A percentile compares a stretch with the other conserved stretches of the same genome.
phyloP scores from a whole-genome alignment of 148 eudicot species.

The Dianthus caryophyllus region DNA sequence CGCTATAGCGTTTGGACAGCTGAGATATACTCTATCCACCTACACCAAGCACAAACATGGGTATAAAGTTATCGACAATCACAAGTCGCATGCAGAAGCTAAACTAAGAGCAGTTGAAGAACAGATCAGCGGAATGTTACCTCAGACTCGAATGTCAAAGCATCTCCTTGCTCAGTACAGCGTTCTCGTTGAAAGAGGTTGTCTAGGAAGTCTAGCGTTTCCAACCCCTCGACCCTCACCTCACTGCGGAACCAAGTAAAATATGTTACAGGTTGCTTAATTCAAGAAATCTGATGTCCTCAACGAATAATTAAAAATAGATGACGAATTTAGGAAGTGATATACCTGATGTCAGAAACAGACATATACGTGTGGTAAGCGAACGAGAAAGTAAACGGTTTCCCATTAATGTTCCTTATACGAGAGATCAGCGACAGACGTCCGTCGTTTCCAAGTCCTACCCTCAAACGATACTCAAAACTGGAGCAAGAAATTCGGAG shows the following conservation, averaged over 20 bases:
- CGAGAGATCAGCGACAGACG: conserved; percentile 59
- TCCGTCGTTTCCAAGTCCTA: conserved; percentile 56
- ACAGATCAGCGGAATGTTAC: conserved; percentile 22
- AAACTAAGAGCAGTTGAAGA: neutral
- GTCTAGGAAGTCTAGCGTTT: conserved; percentile 70
- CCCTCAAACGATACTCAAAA: conserved; percentile 75
- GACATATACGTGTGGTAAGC: conserved; percentile 71
- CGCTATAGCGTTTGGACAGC: conserved; percentile 61
- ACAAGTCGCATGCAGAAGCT: neutral
- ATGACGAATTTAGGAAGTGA: no score
- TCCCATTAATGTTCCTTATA: conserved; percentile 63
- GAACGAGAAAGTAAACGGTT: conserved; percentile 76
- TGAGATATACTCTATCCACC: conserved; percentile 75
- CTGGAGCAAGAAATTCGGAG: conserved; percentile 26
- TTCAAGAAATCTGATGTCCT: neutral
- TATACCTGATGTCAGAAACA: conserved; percentile 80
- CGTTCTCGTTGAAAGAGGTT: conserved; percentile 56
- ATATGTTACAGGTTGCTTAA: neutral
- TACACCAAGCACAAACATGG: conserved; percentile 26
- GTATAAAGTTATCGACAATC: no score
- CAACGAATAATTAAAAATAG: no score
- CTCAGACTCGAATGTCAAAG: conserved; percentile 87
- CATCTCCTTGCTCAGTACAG: conserved; percentile 82
- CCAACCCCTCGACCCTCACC: conserved; percentile 79
- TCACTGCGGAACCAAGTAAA: conserved; percentile 39